Evolutionary conservation across 768 basidiomycete genomes (phyloP).

Genomic region (Lactarius sanguifluus): DNA sequence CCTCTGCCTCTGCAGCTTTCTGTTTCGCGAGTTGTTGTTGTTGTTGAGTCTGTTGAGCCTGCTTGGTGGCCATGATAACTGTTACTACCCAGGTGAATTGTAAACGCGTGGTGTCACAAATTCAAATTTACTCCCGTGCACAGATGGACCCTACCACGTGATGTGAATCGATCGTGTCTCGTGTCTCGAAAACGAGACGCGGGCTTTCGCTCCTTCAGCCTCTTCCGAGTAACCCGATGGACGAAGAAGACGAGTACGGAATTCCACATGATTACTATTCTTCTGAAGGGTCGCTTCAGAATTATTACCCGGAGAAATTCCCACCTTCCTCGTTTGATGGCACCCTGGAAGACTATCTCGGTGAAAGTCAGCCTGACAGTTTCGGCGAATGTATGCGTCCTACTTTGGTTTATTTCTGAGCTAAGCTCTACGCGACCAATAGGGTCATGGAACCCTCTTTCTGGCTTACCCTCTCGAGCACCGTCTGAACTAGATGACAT

Average conservation of each 20-base stretch:
- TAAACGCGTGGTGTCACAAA: conserved; percentile 15
- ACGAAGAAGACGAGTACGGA: conserved; percentile 17
- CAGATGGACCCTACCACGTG: conserved; percentile 18
- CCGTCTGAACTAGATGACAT: conserved; percentile 2
- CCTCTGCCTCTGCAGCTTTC: conserved; percentile 25
- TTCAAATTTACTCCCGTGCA: conserved; percentile 16
- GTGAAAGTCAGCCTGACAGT: background rate
- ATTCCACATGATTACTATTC: conserved; percentile 12
- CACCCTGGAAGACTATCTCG: background rate
- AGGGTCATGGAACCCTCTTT: conserved; percentile 5
- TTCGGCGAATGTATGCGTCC: conserved; percentile 22
- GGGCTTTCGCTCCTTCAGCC: background rate
- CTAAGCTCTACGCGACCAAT: background rate
- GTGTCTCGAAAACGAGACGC: background rate
- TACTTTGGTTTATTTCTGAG: background rate
- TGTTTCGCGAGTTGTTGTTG: conserved; percentile 32
- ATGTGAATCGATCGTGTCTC: conserved; percentile 23
- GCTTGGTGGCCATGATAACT: conserved; percentile 25
- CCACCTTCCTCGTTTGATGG: conserved; percentile 10
- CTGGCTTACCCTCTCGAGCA: background rate
- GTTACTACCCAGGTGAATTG: conserved; percentile 1
- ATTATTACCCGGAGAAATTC: background rate
- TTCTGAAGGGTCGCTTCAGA: background rate
- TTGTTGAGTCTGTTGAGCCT: conserved; percentile 24
- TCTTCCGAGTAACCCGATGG: conserved; percentile 6